phyloP scores from a whole-genome alignment of 495 filamentous ascomycete genomes.

The Aspergillus bertholletiae region DNA sequence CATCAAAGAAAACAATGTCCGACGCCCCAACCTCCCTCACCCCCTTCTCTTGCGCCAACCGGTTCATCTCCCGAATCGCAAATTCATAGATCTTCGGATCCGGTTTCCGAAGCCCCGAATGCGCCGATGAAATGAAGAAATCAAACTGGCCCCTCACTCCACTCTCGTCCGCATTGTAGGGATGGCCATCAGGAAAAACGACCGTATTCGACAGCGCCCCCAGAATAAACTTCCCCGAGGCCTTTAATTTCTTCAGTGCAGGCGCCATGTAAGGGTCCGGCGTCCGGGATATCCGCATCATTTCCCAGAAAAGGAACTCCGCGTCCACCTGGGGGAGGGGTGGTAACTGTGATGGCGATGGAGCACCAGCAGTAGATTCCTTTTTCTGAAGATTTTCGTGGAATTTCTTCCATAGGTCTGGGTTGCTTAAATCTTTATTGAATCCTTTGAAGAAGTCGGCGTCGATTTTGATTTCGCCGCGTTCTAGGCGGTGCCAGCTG shows the following conservation, averaged over 20 bases:
- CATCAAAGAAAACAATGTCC: slow-evolving; percentile 87
- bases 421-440: slow-evolving; percentile 64
- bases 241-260: slow-evolving; percentile 66
- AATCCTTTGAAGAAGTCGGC: slow-evolving; percentile 73
- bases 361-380: slow-evolving; percentile 18
- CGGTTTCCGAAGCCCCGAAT: slow-evolving; percentile 86
- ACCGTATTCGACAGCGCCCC: slow-evolving; percentile 88
- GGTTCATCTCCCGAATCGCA: slow-evolving; percentile 61
- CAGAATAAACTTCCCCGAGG: slow-evolving; percentile 62
- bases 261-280: slow-evolving; percentile 87
- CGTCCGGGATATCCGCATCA: slow-evolving; percentile 73
- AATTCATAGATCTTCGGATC: slow-evolving; percentile 76
- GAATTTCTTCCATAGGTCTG: slow-evolving; percentile 62
- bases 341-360: slow-evolving; percentile 38
- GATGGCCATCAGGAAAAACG: slow-evolving; percentile 68
- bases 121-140: slow-evolving; percentile 77
- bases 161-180: slow-evolving; percentile 42
- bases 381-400: slow-evolving; percentile 38
- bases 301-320: slow-evolving; percentile 80
- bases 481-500: slow-evolving; percentile 81
- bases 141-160: slow-evolving; percentile 66
- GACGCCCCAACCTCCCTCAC: slow-evolving; percentile 54
- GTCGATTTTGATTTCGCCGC: slow-evolving; percentile 69
- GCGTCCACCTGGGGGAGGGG: slow-evolving; percentile 73
- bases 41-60: slow-evolving; percentile 52